A percentile compares a stretch with the other conserved stretches of the same genome.
These are phyloP conservation scores for Bocquillonia castaneifolia DNA, from an alignment of 441 rosid genomes.

Conservation along the genomic window DNA sequence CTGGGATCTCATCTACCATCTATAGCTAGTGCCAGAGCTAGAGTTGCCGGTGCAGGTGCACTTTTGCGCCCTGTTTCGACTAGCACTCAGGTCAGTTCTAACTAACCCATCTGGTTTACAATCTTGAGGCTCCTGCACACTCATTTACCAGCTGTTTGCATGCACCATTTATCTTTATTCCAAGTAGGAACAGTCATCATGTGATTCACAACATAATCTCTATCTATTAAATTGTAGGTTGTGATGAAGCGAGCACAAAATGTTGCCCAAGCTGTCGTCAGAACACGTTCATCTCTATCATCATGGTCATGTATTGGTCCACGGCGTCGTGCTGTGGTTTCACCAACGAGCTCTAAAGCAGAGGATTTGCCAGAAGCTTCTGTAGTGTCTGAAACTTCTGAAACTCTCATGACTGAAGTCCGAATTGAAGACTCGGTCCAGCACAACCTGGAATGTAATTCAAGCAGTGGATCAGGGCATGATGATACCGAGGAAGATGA, in stretches of 20 bases:
- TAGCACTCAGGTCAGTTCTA: conserved; percentile 69
- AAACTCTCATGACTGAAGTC: conserved; percentile 33
- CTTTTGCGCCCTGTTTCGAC: conserved; percentile 83
- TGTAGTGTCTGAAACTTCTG: conserved; percentile 41
- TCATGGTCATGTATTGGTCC: conserved; percentile 97
- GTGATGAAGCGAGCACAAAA: conserved; percentile 88
- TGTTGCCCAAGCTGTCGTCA: conserved; percentile 84
- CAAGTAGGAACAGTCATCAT: background rate
- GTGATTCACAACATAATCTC: background rate
- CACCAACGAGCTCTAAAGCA: conserved; percentile 36
- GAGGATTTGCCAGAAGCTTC: conserved; percentile 50
- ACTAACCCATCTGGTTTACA: background rate
- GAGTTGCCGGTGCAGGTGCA: conserved; percentile 93
- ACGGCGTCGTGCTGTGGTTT: conserved; percentile 53
- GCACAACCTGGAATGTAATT: conserved; percentile 34
- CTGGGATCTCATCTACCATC: conserved; percentile 89
- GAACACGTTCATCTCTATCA: conserved; percentile 67
- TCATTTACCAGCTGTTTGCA: background rate
- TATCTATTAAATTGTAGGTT: conserved; percentile 37
- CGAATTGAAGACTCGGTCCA: conserved; percentile 27
- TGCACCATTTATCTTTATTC: background rate
- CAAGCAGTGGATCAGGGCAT: conserved; percentile 43
- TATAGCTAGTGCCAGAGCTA: conserved; percentile 87
- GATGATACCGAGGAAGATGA: conserved; percentile 71
- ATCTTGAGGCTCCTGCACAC: background rate